Percentiles rank a stretch among this genome's conserved stretches.
phyloP scores from a whole-genome alignment of 768 basidiomycete genomes.

The Amanita pallidorosea region DNA sequence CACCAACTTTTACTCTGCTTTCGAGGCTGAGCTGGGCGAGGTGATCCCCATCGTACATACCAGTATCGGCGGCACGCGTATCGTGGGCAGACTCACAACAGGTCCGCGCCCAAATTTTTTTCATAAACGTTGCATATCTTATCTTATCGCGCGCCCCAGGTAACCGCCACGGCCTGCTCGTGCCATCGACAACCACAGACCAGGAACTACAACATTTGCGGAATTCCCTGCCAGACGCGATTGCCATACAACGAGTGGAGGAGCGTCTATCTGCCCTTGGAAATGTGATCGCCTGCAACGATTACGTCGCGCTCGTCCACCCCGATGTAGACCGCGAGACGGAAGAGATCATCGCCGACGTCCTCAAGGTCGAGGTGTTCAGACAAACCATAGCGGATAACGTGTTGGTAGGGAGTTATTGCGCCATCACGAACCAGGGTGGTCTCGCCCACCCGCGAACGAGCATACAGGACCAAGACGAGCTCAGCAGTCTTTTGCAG shows the following conservation, averaged over 20 bases:
- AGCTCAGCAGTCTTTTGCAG: constrained; percentile 87
- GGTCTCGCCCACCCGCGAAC: constrained; percentile 98
- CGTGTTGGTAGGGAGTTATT: constrained; percentile 94
- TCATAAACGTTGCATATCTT: neutral
- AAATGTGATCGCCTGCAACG: constrained; percentile 98
- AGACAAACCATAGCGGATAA: constrained; percentile 95
- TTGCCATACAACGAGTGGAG: constrained; percentile 92
- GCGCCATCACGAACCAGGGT: constrained; percentile 92
- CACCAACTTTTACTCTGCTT: constrained; percentile 96
- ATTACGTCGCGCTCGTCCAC: constrained; percentile 97
- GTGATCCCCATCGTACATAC: constrained; percentile 95
- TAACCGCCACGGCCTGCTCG: constrained; percentile 94
- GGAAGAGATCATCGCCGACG: constrained; percentile 99
- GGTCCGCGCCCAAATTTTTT: too few species aligned
- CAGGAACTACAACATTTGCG: constrained; percentile 97
- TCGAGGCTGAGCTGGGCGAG: constrained; percentile 89
- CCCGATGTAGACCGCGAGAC: constrained; percentile 98
- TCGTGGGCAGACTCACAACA: constrained; percentile 87
- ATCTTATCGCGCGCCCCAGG: constrained; percentile 31
- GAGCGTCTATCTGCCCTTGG: constrained; percentile 95
- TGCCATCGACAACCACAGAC: constrained; percentile 92
- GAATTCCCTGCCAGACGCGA: constrained; percentile 87
- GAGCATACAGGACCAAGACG: constrained; percentile 94
- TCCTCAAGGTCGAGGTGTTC: constrained; percentile 98
- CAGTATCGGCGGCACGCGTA: constrained; percentile 88